Percentiles rank a stretch among this genome's conserved stretches.
Evolutionary conservation across 371 early-diverging fungal species (phyloP).

Genomic region (Lichtheimia ramosa): DNA sequence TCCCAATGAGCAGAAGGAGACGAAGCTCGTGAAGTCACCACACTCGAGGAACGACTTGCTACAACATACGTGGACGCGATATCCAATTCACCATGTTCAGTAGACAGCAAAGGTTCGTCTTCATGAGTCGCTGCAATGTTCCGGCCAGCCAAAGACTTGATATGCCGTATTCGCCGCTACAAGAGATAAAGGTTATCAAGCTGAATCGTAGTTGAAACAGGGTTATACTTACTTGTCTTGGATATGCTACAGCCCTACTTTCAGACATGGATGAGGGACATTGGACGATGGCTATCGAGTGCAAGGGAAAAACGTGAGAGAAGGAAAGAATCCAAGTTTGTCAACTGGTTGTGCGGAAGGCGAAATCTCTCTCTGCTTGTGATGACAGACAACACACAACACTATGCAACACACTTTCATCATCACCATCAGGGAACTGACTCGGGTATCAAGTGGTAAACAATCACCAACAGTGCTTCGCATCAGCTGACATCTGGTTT

Average conservation of each 20-base stretch:
- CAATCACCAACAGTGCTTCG: no score
- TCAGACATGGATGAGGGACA: conserved; percentile 15
- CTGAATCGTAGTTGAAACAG: background rate
- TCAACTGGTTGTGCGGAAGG: no score
- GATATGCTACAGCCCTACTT: conserved; percentile 13
- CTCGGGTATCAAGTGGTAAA: no score
- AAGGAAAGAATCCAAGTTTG: no score
- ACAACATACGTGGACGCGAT: background rate
- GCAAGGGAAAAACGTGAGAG: background rate
- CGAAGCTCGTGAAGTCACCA: conserved; percentile 21
- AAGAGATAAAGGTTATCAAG: background rate
- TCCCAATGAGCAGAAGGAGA: conserved; percentile 18
- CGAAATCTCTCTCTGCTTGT: no score
- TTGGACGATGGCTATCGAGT: background rate
- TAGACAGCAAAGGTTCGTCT: background rate
- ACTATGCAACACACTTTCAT: no score
- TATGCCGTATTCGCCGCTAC: conserved; percentile 47
- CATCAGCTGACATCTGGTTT: no score
- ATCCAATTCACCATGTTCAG: conserved; percentile 5
- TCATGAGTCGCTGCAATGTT: conserved; percentile 34
- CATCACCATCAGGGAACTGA: no score
- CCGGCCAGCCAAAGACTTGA: conserved; percentile 37
- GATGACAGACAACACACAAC: no score
- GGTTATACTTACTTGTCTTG: conserved; percentile 12
- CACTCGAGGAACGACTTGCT: conserved; percentile 15